Percentiles rank a stretch among this genome's conserved stretches.
Conservation (phyloP, 2,329 filamentous ascomycete genomes). For the Ceratocystis lukuohia region DNA sequence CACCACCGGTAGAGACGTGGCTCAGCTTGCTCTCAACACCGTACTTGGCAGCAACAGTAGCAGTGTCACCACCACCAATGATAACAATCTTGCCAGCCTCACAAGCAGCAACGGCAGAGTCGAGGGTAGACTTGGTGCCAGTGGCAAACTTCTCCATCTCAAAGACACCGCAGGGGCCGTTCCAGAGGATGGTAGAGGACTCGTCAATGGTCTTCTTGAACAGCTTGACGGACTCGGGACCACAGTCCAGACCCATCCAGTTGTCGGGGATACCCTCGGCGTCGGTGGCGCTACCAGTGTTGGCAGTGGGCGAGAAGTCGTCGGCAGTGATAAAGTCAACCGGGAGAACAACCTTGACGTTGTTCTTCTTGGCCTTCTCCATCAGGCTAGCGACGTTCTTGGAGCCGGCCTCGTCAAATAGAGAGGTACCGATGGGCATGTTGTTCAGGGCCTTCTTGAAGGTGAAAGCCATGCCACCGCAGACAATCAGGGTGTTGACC, state of each 20-base stretch:
- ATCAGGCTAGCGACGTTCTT: constrained; percentile 81
- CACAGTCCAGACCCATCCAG: constrained; percentile 96
- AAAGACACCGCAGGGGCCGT: constrained; percentile 93
- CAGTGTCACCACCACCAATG: constrained; percentile 95
- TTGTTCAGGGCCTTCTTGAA: constrained; percentile 98
- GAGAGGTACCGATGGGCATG: constrained; percentile 75
- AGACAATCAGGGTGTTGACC: constrained; percentile 92
- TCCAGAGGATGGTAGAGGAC: constrained; percentile 96
- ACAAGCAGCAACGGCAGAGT: constrained; percentile 71
- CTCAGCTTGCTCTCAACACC: constrained; percentile 91
- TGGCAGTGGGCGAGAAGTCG: constrained; percentile 80
- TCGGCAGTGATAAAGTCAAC: constrained; percentile 93
- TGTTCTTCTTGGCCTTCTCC: constrained; percentile 92
- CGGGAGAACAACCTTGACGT: constrained; percentile 87
- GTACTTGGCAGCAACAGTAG: constrained; percentile 95
- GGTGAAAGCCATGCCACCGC: constrained; percentile 97
- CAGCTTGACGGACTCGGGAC: constrained; percentile 72
- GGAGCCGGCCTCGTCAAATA: constrained; percentile 88
- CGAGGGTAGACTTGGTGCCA: constrained; percentile 83
- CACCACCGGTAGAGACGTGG: constrained; percentile 94
- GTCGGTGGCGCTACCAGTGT: constrained; percentile 70
- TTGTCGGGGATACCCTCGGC: constrained; percentile 78
- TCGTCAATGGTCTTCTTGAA: constrained; percentile 79
- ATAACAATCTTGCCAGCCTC: constrained; percentile 88
- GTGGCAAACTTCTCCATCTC: constrained; percentile 90